A percentile compares a stretch with the other conserved stretches of the same genome.
These are phyloP conservation scores for Dendrobium catenatum DNA, from an alignment of 106 monocot species.

Conservation along the genomic window DNA sequence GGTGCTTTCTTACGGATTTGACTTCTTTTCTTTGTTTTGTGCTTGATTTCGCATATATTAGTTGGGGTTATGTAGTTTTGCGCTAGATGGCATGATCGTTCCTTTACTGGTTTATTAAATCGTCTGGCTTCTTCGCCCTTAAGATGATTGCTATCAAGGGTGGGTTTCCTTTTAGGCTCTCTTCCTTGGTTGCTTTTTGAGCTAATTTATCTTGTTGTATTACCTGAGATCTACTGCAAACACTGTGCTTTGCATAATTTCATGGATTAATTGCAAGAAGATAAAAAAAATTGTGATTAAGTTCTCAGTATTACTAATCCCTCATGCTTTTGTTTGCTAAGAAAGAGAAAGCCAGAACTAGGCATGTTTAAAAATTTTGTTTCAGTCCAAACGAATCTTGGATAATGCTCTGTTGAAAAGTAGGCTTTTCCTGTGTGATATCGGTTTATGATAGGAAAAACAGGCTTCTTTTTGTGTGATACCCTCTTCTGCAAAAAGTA, in stretches of 20 bases:
- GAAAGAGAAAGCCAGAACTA: background rate
- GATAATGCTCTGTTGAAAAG: background rate
- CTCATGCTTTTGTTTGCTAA: background rate
- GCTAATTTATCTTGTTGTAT: background rate
- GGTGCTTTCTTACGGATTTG: background rate
- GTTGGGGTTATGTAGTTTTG: background rate
- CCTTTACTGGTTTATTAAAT: background rate
- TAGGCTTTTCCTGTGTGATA: no score
- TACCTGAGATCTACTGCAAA: background rate
- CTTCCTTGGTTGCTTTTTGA: background rate
- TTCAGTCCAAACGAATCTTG: background rate
- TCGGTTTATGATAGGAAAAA: background rate
- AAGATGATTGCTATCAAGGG: background rate
- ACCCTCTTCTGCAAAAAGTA: background rate
- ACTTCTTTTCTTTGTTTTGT: background rate
- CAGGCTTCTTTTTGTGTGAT: background rate
- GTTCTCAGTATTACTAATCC: background rate
- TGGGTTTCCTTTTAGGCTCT: no score
- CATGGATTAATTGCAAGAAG: background rate
- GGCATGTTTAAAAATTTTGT: no score
- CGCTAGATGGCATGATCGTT: background rate
- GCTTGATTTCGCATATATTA: background rate
- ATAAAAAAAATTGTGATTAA: background rate
- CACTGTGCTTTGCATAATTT: background rate
- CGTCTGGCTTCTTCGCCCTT: background rate